phyloP scores from a whole-genome alignment of 495 filamentous ascomycete genomes.

The Monascus purpureus region DNA sequence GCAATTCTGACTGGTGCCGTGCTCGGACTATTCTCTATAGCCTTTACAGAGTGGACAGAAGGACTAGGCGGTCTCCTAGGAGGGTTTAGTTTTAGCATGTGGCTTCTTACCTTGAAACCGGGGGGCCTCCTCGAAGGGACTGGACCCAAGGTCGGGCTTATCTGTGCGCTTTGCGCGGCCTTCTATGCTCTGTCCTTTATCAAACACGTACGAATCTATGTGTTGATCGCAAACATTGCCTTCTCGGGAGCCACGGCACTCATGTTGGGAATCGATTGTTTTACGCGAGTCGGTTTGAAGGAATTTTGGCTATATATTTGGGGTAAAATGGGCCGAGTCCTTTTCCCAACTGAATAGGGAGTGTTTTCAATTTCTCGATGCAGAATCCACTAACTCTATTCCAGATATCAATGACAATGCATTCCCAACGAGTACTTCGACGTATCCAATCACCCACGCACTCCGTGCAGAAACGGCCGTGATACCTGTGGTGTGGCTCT shows the following conservation, averaged over 20 bases:
- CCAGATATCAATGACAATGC: constrained; percentile 59
- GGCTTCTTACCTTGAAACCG: constrained; percentile 63
- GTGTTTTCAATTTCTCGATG: not conserved
- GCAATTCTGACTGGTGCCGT: constrained; percentile 59
- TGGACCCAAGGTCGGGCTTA: constrained; percentile 56
- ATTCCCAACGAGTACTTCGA: constrained; percentile 60
- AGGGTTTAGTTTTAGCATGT: constrained; percentile 84
- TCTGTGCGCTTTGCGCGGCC: constrained; percentile 52
- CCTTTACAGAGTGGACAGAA: constrained; percentile 80
- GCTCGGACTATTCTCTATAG: constrained; percentile 58
- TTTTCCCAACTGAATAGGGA: no score
- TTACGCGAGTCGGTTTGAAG: constrained; percentile 74
- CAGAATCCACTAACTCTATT: constrained; percentile 5
- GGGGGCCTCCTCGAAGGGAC: constrained; percentile 57
- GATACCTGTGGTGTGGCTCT: constrained; percentile 55
- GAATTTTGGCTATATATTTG: constrained; percentile 96
- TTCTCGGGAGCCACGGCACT: constrained; percentile 70
- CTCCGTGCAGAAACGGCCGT: constrained; percentile 75
- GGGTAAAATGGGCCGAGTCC: constrained; percentile 36
- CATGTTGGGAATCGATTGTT: constrained; percentile 82
- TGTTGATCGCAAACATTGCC: constrained; percentile 57
- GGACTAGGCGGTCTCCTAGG: constrained; percentile 77
- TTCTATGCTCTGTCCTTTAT: constrained; percentile 66
- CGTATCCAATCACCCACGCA: constrained; percentile 76
- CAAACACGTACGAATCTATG: constrained; percentile 62